These are phyloP conservation scores for Scortechinia acanthostroma DNA, from an alignment of 2,329 filamentous ascomycete genomes.

Conservation along the genomic window DNA sequence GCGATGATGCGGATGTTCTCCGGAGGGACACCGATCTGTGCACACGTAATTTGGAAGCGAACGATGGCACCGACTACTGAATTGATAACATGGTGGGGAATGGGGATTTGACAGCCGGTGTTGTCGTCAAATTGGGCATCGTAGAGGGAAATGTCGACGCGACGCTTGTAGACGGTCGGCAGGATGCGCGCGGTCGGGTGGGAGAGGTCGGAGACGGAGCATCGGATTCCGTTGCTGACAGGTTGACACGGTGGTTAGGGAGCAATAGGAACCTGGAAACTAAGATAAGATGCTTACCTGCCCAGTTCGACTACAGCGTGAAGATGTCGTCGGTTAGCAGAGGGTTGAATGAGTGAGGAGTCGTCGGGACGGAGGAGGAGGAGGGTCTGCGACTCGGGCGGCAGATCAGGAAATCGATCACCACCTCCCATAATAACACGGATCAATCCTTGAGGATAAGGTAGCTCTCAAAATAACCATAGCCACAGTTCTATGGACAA, in stretches of 20 bases:
- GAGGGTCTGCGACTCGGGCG: too few relatives aligned
- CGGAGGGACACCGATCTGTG: slow-evolving; percentile 59
- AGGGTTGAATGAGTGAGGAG: too few relatives aligned
- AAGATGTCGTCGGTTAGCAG: too few relatives aligned
- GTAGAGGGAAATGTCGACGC: slow-evolving; percentile 77
- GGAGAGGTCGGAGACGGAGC: slow-evolving; percentile 78
- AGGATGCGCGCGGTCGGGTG: slow-evolving; percentile 67
- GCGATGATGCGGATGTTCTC: slow-evolving; percentile 69
- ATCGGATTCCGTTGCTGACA: slow-evolving; percentile 79
- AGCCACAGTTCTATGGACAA: too few relatives aligned
- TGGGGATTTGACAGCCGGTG: slow-evolving; percentile 15
- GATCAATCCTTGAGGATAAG: too few relatives aligned
- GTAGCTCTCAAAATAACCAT: too few relatives aligned
- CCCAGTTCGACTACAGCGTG: slow-evolving; percentile 54
- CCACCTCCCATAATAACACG: too few relatives aligned
- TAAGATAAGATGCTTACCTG: slow-evolving; percentile 28
- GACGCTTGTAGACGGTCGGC: slow-evolving; percentile 70
- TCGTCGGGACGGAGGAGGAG: too few relatives aligned
- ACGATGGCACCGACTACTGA: slow-evolving; percentile 61
- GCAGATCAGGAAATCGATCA: too few relatives aligned
- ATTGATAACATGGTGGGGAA: slow-evolving; percentile 48
- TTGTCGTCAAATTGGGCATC: slow-evolving; percentile 46
- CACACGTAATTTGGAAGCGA: slow-evolving; percentile 67
- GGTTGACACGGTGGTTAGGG: not conserved
- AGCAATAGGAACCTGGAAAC: not conserved